Evolutionary conservation across 176 grass and related monocot species (phyloP).

Genomic region (Ampelocalamus luodianensis): DNA sequence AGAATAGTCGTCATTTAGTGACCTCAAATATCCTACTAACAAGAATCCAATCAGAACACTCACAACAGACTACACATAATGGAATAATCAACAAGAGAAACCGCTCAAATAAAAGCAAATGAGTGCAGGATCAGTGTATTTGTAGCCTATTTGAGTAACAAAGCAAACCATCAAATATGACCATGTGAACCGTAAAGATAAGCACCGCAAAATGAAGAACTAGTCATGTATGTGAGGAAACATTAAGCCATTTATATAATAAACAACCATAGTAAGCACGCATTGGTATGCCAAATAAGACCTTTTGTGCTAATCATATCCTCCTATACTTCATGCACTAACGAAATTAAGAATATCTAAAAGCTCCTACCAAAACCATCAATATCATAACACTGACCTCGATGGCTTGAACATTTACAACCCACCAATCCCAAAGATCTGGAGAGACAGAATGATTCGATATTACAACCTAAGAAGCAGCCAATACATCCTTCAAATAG

Average conservation of each 20-base stretch:
- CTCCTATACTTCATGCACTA: background rate
- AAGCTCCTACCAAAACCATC: background rate
- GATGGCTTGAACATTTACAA: background rate
- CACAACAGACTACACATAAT: background rate
- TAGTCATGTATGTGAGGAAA: background rate
- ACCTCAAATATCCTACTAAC: background rate
- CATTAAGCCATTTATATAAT: background rate
- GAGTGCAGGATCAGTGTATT: background rate
- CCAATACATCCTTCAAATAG: background rate
- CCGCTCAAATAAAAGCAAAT: background rate
- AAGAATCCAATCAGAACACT: background rate
- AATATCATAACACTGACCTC: background rate
- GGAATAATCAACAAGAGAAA: background rate
- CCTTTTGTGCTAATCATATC: background rate
- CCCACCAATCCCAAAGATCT: background rate
- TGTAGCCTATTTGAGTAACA: background rate
- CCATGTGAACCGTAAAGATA: background rate
- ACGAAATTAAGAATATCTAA: background rate
- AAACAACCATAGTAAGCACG: background rate
- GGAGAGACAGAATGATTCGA: background rate
- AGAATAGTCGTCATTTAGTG: background rate
- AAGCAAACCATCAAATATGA: constrained; percentile 9
- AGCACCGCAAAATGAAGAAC: background rate
- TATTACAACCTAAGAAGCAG: background rate
- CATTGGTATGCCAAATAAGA: too few species aligned